Evolutionary conservation across 2,329 filamentous ascomycete species (phyloP), one percentile per base, ranked within the genome.

Genomic region (Phaeosphaeriaceae sp.): DNA sequence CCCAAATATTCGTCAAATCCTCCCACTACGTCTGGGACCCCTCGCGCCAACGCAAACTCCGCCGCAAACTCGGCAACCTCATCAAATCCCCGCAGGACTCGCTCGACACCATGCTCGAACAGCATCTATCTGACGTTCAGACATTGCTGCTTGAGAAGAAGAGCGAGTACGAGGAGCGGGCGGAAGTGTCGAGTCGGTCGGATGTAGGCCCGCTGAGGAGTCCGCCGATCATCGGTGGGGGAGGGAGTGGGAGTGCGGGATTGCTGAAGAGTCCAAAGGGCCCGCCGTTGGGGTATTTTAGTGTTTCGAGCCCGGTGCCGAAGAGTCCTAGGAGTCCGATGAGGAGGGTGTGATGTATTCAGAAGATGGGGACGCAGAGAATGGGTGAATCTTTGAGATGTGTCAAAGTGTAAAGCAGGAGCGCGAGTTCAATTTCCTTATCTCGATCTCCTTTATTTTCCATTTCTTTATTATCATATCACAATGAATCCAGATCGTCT

Each of bases 1-100:
- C 92, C 0, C 84, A 87, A 3, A 89, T 97, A 48, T 96, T 89
- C 69, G 90, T 97, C 19, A 86, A 89, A 1, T 80, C 84, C 24
- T 84, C 89, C 58, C 94, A 97, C 74, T 85, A 86, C 13, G 90
- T 91, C 74, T 97, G 92, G 60, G 86, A 89, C 56, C 82, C 84
- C 31, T 86, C 88, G 4, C 80, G 88, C 20, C 83, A 75, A 7
- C 81, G 81, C 50, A 86, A 85, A 66, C 77, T 81, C 5, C 83
- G 84, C 27, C 86, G 84, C 69, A 83, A 85, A 54, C 87, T 88
- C 67, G 87, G 87, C 4, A 77, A 77, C 3, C 76, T 88, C 10
- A 67, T 82, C 17, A 75, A 79, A 53, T 86, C 83, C 2, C 66
- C 77, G 1, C 75, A 79, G 19, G 72, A 74, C 1, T 76, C 78